Base-by-base conservation (phyloP, 441 rosid species). In the Euphorbia celastroides region DNA sequence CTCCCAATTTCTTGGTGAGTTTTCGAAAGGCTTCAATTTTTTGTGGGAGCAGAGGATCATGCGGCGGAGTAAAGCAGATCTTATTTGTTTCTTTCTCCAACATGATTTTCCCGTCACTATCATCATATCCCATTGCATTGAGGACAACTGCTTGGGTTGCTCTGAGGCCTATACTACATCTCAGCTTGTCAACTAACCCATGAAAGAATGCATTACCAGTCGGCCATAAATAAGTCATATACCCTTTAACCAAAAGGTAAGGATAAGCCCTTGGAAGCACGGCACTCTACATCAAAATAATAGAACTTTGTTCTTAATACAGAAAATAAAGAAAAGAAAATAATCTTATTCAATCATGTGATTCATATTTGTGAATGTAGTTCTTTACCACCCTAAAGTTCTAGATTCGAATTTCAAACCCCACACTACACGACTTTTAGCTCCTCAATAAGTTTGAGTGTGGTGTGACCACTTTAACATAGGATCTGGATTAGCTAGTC, bases 241-340 rank as follows among this genome's bases (percentile, higher is more conserved):
- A 75, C 65, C 82, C 83, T 68, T 82, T 78, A 54, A 80, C 80
- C 41, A 82, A 28, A 23, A 78, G 41, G 61, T 36, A 50, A 48
- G 84, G 86, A 72, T 78, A 80, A 52, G 84, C 82, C 3, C 68
- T 67, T 62, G 83, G 86, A 68, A 82, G 73, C 34, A 76, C 74
- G 1, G 78, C 84, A 72, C 71, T 78, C 82, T 82, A 66, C 69
- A 52, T 7, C 7, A 25, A 36, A 63, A 64, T 44, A 38, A 65
- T 41, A 41, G 12, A 41, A 41, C 13, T 3, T 41, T 14, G 12
- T 11, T 9, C 25, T 2, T 22, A 14, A 5, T 19, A 8, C 25
- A 5, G 14, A 10, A 3, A 58, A 44, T 3, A 52, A 0, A 60
- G 38, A 34, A 34, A 34, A 66, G n/a, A n/a, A n/a, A n/a, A n/a